Percentiles rank a stretch among this genome's conserved stretches.
These are phyloP conservation scores for Drechslerella coelobrocha DNA, from an alignment of 2,329 filamentous ascomycete genomes.

Conservation along the genomic window DNA sequence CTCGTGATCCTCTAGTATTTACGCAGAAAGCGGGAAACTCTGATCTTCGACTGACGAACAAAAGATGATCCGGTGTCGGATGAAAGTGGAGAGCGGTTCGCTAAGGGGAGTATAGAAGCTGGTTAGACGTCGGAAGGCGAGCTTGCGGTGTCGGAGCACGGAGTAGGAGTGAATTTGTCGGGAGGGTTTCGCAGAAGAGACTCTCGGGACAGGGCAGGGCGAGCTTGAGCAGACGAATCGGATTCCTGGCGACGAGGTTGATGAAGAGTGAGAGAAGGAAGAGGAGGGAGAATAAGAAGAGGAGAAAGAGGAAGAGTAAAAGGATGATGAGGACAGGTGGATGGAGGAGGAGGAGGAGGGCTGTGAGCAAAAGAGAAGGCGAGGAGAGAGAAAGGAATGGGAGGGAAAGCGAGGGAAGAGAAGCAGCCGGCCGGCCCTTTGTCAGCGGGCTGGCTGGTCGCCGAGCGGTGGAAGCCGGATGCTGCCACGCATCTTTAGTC, in stretches of 20 bases:
- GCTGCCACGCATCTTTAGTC: slow-evolving; percentile 4
- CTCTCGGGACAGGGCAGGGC: no score
- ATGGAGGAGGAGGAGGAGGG: not conserved
- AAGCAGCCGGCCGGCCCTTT: slow-evolving; percentile 9
- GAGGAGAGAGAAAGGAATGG: slow-evolving; percentile 3
- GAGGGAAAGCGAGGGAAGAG: slow-evolving; percentile 20
- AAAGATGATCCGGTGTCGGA: not conserved
- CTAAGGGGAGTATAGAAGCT: no score
- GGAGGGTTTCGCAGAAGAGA: no score
- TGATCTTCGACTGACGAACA: not conserved
- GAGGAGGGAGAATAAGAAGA: slow-evolving; percentile 6
- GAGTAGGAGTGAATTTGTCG: no score
- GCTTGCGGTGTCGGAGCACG: not conserved
- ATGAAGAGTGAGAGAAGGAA: not conserved
- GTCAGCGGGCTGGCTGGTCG: not conserved
- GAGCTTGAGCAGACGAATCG: no score
- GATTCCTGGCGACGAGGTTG: not conserved
- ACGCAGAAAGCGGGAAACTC: not conserved
- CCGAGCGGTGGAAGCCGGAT: slow-evolving; percentile 2
- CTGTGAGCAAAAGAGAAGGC: not conserved
- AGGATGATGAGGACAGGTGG: not conserved
- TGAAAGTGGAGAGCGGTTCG: no score
- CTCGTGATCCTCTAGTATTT: not conserved
- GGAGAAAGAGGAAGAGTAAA: slow-evolving; percentile 1
- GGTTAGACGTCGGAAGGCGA: not conserved